Evolutionary conservation across 441 rosid genomes (phyloP).

Genomic region (Jatropha multifida): DNA sequence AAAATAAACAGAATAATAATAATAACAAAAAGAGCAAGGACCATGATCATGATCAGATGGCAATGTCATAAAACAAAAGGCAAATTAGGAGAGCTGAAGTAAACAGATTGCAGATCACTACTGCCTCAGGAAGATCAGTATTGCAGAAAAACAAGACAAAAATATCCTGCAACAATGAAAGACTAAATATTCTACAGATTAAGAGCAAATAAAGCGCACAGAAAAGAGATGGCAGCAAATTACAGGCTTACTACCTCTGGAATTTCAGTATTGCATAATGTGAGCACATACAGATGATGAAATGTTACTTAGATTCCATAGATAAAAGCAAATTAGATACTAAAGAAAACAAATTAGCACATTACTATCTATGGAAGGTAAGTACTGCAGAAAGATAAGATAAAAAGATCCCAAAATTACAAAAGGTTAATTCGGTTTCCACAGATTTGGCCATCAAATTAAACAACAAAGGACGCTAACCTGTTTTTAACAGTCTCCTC

Average conservation of each 20-base stretch:
- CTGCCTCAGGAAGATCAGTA: not conserved
- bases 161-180: not conserved
- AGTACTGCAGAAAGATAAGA: not conserved
- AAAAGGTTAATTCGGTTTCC: not conserved
- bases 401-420: not conserved
- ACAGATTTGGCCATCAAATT: not conserved
- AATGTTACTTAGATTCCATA: not conserved
- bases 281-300: not conserved
- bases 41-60: not conserved
- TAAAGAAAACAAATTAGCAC: not conserved
- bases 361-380: not conserved
- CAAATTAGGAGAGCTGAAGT: not conserved
- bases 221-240: not conserved
- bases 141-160: not conserved
- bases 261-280: not conserved
- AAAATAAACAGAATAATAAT: not conserved
- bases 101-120: not conserved
- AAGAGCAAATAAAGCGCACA: not conserved
- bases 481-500: conserved; percentile 88
- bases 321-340: not conserved
- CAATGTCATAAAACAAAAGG: not conserved
- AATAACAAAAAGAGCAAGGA: not conserved
- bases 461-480: conserved; percentile 37
- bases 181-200: not conserved
- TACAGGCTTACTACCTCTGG: not conserved